These are phyloP conservation scores for Termitomyces sp. DNA, from an alignment of 1,284 basidiomycete genomes.

Conservation along the genomic window DNA sequence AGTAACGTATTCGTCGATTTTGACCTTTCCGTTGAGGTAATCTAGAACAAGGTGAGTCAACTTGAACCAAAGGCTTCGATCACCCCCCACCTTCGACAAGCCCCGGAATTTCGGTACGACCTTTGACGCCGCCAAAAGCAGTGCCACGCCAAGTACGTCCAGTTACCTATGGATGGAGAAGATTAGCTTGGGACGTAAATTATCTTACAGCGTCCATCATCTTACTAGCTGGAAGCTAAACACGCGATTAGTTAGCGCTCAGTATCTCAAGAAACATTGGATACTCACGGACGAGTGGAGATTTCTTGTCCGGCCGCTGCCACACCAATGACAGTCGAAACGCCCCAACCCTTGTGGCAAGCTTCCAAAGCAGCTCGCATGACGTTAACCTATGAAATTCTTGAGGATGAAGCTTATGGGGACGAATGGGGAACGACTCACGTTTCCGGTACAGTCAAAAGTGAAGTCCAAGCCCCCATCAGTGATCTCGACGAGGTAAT, in stretches of 20 bases:
- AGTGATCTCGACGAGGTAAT: conserved; percentile 87
- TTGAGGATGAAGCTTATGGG: background rate
- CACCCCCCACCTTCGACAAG: conserved; percentile 66
- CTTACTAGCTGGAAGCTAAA: conserved; percentile 64
- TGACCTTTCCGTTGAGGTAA: conserved; percentile 69
- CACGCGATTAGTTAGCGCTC: background rate
- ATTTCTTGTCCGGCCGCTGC: conserved; percentile 98
- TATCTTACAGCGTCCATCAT: background rate
- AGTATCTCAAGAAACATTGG: background rate
- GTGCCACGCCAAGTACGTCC: conserved; percentile 94
- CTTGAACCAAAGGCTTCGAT: background rate
- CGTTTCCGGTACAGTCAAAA: conserved; percentile 95
- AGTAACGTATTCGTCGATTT: conserved; percentile 89
- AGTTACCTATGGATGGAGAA: conserved; percentile 48
- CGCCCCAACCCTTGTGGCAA: conserved; percentile 99
- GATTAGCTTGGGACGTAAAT: conserved; percentile 1
- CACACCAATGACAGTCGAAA: conserved; percentile 92
- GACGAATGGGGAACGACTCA: conserved; percentile 30
- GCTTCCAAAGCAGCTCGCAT: conserved; percentile 96
- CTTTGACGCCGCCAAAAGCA: conserved; percentile 98
- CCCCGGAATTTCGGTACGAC: conserved; percentile 88
- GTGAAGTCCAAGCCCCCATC: conserved; percentile 98
- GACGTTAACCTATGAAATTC: conserved; percentile 61
- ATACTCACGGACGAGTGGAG: conserved; percentile 83
- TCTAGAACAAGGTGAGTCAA: conserved; percentile 35